Conservation (phyloP, 352 stramenopile genomes). For the Pilasporangium apinafurcum region DNA sequence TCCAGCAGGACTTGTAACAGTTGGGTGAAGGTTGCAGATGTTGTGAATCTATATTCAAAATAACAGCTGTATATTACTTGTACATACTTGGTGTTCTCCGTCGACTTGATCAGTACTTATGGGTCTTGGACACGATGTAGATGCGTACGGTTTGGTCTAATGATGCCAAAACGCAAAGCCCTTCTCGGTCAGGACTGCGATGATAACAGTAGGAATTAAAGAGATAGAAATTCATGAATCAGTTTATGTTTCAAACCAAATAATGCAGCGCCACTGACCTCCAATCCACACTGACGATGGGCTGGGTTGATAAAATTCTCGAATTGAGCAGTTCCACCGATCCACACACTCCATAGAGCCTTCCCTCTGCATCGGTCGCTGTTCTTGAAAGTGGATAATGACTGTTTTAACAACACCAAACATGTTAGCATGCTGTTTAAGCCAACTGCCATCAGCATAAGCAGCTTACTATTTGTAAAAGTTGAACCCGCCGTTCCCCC, state of each 20-base stretch:
- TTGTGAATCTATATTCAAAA: not conserved
- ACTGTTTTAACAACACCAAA: conserved; percentile 16
- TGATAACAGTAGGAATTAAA: not conserved
- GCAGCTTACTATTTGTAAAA: conserved; percentile 95
- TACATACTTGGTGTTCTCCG: not conserved
- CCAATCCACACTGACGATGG: conserved; percentile 96
- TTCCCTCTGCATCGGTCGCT: conserved; percentile 79
- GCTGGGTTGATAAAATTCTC: conserved; percentile 93
- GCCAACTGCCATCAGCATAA: not conserved
- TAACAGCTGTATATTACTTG: not conserved
- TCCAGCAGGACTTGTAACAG: conserved; percentile 64
- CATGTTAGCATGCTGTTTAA: no score
- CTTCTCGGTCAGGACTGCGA: conserved; percentile 85
- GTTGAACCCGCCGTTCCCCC: conserved; percentile 96
- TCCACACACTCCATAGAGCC: conserved; percentile 85
- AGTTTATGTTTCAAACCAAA: not conserved
- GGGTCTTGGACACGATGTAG: conserved; percentile 95
- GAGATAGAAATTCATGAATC: not conserved
- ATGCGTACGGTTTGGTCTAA: conserved; percentile 95
- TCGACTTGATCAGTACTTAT: conserved; percentile 81
- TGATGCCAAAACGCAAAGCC: conserved; percentile 86
- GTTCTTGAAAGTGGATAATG: conserved; percentile 79
- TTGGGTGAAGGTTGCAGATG: conserved; percentile 23
- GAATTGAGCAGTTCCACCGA: conserved; percentile 94
- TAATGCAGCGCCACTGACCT: conserved; percentile 24